phyloP scores from a whole-genome alignment of 2,329 filamentous ascomycete genomes.

The Penicillium aurantiogriseum region DNA sequence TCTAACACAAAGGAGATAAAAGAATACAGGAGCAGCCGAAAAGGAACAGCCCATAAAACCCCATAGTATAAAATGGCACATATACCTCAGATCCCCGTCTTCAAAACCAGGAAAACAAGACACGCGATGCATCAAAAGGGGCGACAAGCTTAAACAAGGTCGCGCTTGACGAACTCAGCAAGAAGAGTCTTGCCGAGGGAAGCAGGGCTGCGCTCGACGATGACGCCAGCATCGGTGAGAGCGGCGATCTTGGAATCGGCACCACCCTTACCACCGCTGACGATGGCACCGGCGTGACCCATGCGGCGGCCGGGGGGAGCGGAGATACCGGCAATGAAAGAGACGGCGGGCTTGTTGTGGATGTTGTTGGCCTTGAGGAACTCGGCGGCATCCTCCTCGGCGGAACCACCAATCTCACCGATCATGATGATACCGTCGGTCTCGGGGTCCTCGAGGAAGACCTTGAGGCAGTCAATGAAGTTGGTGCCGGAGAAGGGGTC shows the following conservation, averaged over 20 bases:
- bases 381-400: constrained; percentile 96
- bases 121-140: constrained; percentile 17
- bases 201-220: constrained; percentile 94
- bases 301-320: constrained; percentile 94
- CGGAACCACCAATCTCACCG: constrained; percentile 95
- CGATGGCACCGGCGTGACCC: constrained; percentile 98
- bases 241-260: constrained; percentile 98
- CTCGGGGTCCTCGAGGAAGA: constrained; percentile 93
- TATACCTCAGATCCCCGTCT: constrained; percentile 22
- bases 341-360: constrained; percentile 90
- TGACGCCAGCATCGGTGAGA: constrained; percentile 86
- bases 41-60: constrained; percentile 20
- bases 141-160: constrained; percentile 70
- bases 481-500: constrained; percentile 99
- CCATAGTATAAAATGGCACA: constrained; percentile 21
- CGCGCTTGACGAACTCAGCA: constrained; percentile 91
- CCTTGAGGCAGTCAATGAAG: constrained; percentile 98
- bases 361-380: constrained; percentile 93
- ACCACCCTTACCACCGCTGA: constrained; percentile 94
- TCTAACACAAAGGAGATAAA: constrained; percentile 36
- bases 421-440: constrained; percentile 99
- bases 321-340: constrained; percentile 97
- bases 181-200: constrained; percentile 89
- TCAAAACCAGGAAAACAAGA: constrained; percentile 19
- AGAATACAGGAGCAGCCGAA: constrained; percentile 29